Evolutionary conservation across 306 rosid species (phyloP).

Genomic region (Heteromeles arbutifolia): DNA sequence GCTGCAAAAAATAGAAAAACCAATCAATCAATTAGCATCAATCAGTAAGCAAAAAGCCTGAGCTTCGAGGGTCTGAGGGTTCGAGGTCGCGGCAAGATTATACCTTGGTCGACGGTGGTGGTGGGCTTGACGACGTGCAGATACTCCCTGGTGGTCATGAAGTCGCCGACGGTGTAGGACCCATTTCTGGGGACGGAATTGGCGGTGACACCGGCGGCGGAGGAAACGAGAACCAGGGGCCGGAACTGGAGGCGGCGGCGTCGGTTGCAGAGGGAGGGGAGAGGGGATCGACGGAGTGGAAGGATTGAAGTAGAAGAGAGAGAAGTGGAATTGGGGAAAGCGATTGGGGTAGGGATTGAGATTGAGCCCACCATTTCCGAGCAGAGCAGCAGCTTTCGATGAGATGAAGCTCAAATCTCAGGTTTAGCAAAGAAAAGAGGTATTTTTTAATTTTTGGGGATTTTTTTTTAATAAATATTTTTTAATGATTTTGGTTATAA

Average conservation of each 20-base stretch:
- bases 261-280: not conserved
- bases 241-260: not conserved
- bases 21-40: not conserved
- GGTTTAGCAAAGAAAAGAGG: not conserved
- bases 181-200: conserved; percentile 40
- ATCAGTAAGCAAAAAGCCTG: not conserved
- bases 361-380: conserved; percentile 13
- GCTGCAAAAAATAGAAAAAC: conserved; percentile 36
- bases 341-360: conserved; percentile 3
- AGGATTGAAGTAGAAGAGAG: not conserved
- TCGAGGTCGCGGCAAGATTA: not conserved
- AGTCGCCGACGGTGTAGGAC: conserved; percentile 65
- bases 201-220: conserved; percentile 10
- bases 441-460: not conserved
- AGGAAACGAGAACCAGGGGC: not conserved
- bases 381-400: not conserved
- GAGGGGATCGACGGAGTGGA: not conserved
- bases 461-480: not conserved
- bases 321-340: conserved; percentile 1
- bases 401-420: not conserved
- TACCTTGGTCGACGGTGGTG: conserved; percentile 83
- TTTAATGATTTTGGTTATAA: not conserved
- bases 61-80: not conserved
- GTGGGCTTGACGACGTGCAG: conserved; percentile 63
- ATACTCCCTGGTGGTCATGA: conserved; percentile 69